These are phyloP conservation scores for Elaeis guineensis DNA, from an alignment of 176 grass and related monocot genomes.

Conservation along the genomic window DNA sequence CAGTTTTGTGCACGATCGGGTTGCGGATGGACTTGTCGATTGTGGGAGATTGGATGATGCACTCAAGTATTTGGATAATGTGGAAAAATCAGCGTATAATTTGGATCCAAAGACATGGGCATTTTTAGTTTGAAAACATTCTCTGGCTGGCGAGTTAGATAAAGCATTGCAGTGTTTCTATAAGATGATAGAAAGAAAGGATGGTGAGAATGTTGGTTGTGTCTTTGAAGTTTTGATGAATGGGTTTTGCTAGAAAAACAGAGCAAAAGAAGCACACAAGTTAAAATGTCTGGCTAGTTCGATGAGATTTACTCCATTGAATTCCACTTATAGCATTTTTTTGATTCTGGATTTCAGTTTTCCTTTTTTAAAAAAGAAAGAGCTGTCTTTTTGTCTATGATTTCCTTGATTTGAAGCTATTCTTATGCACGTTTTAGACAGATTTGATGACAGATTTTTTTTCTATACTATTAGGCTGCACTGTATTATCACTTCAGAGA, in stretches of 20 bases:
- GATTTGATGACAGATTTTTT: too few species aligned
- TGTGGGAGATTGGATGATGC: slow-evolving; percentile 43
- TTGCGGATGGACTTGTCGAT: slow-evolving; percentile 52
- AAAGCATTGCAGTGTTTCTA: slow-evolving; percentile 35
- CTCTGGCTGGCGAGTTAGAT: slow-evolving; percentile 32
- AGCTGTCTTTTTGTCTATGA: too few species aligned
- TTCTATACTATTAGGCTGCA: too few species aligned
- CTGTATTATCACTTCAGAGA: too few species aligned
- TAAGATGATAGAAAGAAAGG: slow-evolving; percentile 35
- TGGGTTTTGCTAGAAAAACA: slow-evolving; percentile 41
- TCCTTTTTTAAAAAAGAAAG: too few species aligned
- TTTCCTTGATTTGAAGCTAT: too few species aligned
- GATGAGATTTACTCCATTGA: too few species aligned
- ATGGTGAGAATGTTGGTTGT: slow-evolving; percentile 20
- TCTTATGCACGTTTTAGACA: too few species aligned
- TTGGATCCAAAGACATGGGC: slow-evolving; percentile 41
- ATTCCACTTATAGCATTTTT: too few species aligned
- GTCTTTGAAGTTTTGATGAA: slow-evolving; percentile 44
- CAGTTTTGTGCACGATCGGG: slow-evolving; percentile 38
- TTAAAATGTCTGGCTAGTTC: too few species aligned
- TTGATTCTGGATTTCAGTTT: too few species aligned
- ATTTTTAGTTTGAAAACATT: slow-evolving; percentile 42
- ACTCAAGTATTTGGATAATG: slow-evolving; percentile 25
- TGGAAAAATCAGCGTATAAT: slow-evolving; percentile 47
- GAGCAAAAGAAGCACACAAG: slow-evolving; percentile 32